Conservation (phyloP, 139 green algal species). For the Chlamydomonas asymmetrica region DNA sequence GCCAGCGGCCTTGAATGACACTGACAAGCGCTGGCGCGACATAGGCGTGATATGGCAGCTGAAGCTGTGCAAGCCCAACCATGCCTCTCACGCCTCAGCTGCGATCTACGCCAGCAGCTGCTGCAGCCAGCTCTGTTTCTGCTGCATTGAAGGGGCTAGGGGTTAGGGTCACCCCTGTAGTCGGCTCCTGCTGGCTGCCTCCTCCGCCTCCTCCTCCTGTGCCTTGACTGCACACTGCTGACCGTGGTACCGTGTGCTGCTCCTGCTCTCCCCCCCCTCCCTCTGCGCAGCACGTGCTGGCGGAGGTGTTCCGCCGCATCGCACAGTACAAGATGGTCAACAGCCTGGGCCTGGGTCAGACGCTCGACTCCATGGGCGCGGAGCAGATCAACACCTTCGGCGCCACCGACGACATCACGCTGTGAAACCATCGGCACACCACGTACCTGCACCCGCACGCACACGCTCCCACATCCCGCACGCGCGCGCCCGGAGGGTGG, state of each 20-base stretch:
- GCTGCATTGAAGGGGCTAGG: background rate
- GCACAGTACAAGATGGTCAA: slow-evolving; percentile 69
- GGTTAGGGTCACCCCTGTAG: background rate
- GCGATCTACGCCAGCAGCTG: too few species aligned
- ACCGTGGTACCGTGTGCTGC: background rate
- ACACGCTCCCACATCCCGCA: too few species aligned
- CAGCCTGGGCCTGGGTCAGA: slow-evolving; percentile 28
- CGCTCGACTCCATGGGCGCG: slow-evolving; percentile 27
- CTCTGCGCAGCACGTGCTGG: slow-evolving; percentile 38
- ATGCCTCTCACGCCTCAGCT: too few species aligned
- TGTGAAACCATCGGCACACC: too few species aligned
- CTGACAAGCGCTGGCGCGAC: too few species aligned
- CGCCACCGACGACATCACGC: too few species aligned
- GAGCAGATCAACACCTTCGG: too few species aligned
- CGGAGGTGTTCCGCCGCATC: slow-evolving; percentile 65
- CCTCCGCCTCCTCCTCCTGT: background rate
- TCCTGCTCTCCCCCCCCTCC: background rate
- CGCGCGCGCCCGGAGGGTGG: too few species aligned
- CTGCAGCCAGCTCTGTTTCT: background rate
- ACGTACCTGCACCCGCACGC: too few species aligned
- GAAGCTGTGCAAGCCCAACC: too few species aligned
- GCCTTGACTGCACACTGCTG: slow-evolving; percentile 9
- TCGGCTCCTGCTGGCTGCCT: background rate
- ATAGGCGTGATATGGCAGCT: too few species aligned
- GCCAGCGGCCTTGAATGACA: too few species aligned